A percentile compares a stretch with the other conserved stretches of the same genome.
Conservation (phyloP, 441 rosid genomes). For the Populus hybrid region DNA sequence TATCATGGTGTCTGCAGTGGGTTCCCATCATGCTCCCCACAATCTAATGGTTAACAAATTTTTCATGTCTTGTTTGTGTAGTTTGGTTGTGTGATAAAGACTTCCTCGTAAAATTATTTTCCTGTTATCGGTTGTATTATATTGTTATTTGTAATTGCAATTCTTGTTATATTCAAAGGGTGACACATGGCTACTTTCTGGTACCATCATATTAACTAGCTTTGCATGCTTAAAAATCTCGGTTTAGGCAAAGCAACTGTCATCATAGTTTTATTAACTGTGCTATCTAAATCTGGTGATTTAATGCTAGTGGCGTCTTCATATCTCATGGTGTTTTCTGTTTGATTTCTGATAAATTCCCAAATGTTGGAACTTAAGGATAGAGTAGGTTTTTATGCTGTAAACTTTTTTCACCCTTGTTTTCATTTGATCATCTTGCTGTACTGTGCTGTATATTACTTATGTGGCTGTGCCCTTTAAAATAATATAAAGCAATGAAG, state of each 20-base stretch:
- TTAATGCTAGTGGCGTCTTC: not conserved
- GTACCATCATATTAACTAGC: not conserved
- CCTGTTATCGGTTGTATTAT: not conserved
- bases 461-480: not conserved
- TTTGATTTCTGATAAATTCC: not conserved
- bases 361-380: not conserved
- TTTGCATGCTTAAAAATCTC: not conserved
- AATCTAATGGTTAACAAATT: not conserved
- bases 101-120: not conserved
- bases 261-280: not conserved
- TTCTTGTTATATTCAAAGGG: not conserved
- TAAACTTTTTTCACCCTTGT: not conserved
- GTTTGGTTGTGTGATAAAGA: not conserved
- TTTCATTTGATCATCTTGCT: slow-evolving; percentile 2
- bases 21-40: not conserved
- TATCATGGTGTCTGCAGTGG: not conserved
- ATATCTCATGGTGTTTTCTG: not conserved
- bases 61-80: not conserved
- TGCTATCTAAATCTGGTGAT: not conserved
- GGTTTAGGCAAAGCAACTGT: not conserved
- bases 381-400: not conserved
- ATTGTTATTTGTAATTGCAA: not conserved
- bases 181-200: not conserved
- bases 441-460: not conserved
- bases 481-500: not conserved